phyloP scores from a whole-genome alignment of 2,329 filamentous ascomycete genomes.

The Xylaria sp. region DNA sequence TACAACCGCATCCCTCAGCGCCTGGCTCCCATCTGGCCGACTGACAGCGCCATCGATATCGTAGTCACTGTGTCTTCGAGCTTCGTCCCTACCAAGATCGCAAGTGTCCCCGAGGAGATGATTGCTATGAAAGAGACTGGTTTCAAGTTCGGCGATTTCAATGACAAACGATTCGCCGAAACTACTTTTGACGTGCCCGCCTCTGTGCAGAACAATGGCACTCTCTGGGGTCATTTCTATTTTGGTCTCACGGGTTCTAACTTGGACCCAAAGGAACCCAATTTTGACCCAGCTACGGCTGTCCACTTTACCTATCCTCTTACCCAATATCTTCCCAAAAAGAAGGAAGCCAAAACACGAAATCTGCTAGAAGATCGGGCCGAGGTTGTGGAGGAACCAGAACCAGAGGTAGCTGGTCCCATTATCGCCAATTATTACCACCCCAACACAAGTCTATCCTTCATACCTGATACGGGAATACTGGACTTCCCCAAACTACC shows the following conservation, averaged over 20 bases:
- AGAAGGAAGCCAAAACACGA: constrained; percentile 86
- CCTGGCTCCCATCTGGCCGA: constrained; percentile 88
- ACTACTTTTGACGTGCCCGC: constrained; percentile 80
- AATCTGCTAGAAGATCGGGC: constrained; percentile 76
- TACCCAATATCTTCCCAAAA: constrained; percentile 90
- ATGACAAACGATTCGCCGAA: constrained; percentile 80
- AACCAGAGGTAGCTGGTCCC: constrained; percentile 69
- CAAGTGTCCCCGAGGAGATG: constrained; percentile 70
- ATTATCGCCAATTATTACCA: constrained; percentile 89
- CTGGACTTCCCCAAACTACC: constrained; percentile 73
- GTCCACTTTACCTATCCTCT: constrained; percentile 86
- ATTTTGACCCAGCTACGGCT: constrained; percentile 79
- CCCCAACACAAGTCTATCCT: constrained; percentile 89
- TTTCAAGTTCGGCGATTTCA: constrained; percentile 82
- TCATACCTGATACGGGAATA: constrained; percentile 82
- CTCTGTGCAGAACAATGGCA: constrained; percentile 88
- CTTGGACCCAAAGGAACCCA: constrained; percentile 77
- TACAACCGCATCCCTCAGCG: constrained; percentile 74
- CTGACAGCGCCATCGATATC: constrained; percentile 82
- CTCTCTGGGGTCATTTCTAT: constrained; percentile 94
- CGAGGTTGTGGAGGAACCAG: constrained; percentile 59
- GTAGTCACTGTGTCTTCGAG: constrained; percentile 84
- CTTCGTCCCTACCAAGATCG: constrained; percentile 73
- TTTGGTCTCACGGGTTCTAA: constrained; percentile 79
- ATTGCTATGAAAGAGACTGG: constrained; percentile 82